Conservation (phyloP, 441 rosid genomes). For the Eutrema salsugineum region DNA sequence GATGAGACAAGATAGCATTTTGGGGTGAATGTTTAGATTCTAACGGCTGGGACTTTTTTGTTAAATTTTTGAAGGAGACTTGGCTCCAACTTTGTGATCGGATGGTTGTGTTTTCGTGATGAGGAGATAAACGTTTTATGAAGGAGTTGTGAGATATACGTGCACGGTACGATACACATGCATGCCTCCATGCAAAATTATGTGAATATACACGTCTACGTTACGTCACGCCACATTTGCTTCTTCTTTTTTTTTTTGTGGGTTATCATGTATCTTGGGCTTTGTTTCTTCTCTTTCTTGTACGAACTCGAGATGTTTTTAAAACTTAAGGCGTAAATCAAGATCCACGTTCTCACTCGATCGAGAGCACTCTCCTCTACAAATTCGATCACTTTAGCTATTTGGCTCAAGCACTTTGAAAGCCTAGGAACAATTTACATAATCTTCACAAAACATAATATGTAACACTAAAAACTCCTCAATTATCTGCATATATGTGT, state of each 20-base stretch:
- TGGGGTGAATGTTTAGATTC: neutral
- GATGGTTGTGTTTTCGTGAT: neutral
- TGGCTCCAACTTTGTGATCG: neutral
- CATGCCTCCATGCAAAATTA: constrained; percentile 8
- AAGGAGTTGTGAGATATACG: constrained; percentile 2
- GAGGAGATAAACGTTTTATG: constrained; percentile 2
- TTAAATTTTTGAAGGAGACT: neutral
- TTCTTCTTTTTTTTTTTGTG: neutral
- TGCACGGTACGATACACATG: constrained; percentile 8
- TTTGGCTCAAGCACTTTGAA: neutral
- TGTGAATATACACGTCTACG: neutral
- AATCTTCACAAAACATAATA: neutral
- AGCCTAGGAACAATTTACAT: neutral
- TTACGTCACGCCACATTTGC: constrained; percentile 16
- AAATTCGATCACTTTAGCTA: neutral
- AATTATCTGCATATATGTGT: neutral
- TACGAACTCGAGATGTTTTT: neutral
- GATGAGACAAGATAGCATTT: constrained; percentile 6
- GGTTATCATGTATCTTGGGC: constrained; percentile 7
- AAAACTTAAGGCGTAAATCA: neutral
- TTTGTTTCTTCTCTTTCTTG: neutral
- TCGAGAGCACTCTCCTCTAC: no score
- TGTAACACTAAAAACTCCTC: neutral
- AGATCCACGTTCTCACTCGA: no score
- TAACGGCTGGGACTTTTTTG: neutral